Evolutionary conservation across 306 rosid genomes (phyloP), one percentile per base, ranked within the genome.

Genomic region (Vachellia collinsii): DNA sequence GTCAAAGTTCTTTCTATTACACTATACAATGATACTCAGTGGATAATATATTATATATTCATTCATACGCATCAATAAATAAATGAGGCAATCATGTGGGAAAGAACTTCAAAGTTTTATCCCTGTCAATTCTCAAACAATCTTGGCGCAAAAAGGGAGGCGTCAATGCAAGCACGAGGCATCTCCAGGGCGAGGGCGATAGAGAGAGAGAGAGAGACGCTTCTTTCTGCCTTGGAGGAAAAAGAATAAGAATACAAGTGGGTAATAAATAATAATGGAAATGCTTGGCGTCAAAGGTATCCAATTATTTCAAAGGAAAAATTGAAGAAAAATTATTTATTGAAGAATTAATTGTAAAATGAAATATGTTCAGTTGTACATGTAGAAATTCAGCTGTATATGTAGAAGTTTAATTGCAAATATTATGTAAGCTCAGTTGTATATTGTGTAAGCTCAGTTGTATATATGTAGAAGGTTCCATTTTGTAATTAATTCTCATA

Each of bases 41-140:
- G 74, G 74, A 70, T 70, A 70, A 43, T 70, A 22, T 70, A 42
- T 42, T 5, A 70, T 44, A n/a, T n/a, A n/a, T n/a, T n/a, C n/a
- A 22, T 11, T 6, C n/a, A 34, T 43, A 67, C 22, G 16, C 19
- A 48, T 48, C 54, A 3, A 48, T 12, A 48, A 48, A 48, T 12
- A 48, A 48, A 41, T 41, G 17, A 17, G 11, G 37, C 73, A 42
- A 68, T 68, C 19, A 68, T n/a, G 53, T 5, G 11, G 51, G 34
- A 5, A 43, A 69, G 56, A 69, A 22, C 14, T 20, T 43, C n/a
- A 44, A 22, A 22, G 38, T 69, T 11, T 11, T n/a, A n/a, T 19
- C 39, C 48, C 19, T 8, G 0, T 37, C 23, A 62, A 25, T 66
- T 12, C 16, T 29, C 43, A 54, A 8, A 63, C 42, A 66, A 67